phyloP scores from a whole-genome alignment of 257 asterid species.

The Cruciata laevipes region DNA sequence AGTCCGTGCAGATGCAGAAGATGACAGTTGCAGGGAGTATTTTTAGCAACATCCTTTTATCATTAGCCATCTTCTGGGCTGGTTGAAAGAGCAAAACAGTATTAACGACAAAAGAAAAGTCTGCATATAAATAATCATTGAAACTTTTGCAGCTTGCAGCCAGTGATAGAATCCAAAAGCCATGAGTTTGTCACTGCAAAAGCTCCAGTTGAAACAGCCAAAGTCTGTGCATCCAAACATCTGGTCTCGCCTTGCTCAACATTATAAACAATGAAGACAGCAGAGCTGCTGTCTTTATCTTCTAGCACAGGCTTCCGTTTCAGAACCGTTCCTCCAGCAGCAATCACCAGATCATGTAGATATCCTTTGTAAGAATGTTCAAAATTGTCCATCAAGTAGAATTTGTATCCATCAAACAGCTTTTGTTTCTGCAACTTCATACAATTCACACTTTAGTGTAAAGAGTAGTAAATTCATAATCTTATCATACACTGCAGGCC shows the following conservation, averaged over 20 bases:
- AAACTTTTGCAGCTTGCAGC: slow-evolving; percentile 41
- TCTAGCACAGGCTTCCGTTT: slow-evolving; percentile 63
- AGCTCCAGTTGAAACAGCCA: slow-evolving; percentile 62
- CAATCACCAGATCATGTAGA: slow-evolving; percentile 69
- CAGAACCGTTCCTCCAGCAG: slow-evolving; percentile 82
- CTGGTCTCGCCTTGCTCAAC: slow-evolving; percentile 40
- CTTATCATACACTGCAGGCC: not conserved
- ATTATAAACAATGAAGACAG: slow-evolving; percentile 50
- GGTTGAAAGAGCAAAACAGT: not conserved
- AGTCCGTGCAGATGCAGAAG: too few species aligned
- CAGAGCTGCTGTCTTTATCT: slow-evolving; percentile 24
- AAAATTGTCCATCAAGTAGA: slow-evolving; percentile 67
- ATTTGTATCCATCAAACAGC: slow-evolving; percentile 57
- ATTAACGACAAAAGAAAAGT: not conserved
- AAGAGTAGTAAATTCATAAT: not conserved
- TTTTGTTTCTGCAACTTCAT: slow-evolving; percentile 62
- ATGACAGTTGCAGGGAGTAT: too few species aligned
- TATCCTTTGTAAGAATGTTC: slow-evolving; percentile 59
- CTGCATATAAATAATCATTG: not conserved
- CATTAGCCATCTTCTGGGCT: not conserved
- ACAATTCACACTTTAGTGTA: not conserved
- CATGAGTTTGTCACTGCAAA: slow-evolving; percentile 58
- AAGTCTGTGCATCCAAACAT: slow-evolving; percentile 42
- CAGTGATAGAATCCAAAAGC: slow-evolving; percentile 77
- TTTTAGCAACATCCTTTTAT: too few species aligned